Evolutionary conservation across 2,329 filamentous ascomycete genomes (phyloP), one percentile per base, ranked within the genome.

Genomic region (Botrytis hyacinthi): DNA sequence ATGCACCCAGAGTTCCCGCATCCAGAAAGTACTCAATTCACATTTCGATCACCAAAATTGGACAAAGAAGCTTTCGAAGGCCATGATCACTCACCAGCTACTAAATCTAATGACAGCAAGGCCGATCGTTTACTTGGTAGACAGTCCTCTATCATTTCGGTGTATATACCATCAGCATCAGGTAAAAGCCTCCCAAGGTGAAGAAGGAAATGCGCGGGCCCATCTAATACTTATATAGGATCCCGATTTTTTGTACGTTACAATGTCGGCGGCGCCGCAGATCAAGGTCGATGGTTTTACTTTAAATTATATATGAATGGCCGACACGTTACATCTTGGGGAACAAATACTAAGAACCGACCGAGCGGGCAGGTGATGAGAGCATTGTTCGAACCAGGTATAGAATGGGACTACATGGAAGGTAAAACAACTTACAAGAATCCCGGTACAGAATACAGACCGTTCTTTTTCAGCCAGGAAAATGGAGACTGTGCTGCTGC

Each of bases 301-400:
- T 89, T 89, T 81, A 88, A 87, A 76, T 80, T 89, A 70, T 83
- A 82, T 72, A 84, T 89, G 78, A 89, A 90, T 75, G 87, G 87
- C 26, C 83, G 84, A 26, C 82, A 84, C 29, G 81, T 86, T n/a
- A 82, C 85, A 4, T 85, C 84, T 4, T 90, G 87, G 85, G 87
- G 88, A 3, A 82, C 85, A 32, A 82, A 87, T 72, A 79, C 84
- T 26, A 77, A 77, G 22, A 76, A 75, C 5, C 80, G 79, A 66
- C 76, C 78, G 3, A 77, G 78, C 10, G 85, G 86, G 12, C 82
- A 82, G 57, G 82, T 86, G 59, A 83, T 83, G 72, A 83, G 82
- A 76, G 84, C 84, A 7, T 81, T 89, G 5, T 89, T 86, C 75
- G 83, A 85, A 57, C 86, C 87, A 3, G 82, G 83, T 54, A 79